Evolutionary conservation across 768 basidiomycete species (phyloP), one percentile per base, ranked within the genome.

Genomic region (Boletus tylopilopsis): DNA sequence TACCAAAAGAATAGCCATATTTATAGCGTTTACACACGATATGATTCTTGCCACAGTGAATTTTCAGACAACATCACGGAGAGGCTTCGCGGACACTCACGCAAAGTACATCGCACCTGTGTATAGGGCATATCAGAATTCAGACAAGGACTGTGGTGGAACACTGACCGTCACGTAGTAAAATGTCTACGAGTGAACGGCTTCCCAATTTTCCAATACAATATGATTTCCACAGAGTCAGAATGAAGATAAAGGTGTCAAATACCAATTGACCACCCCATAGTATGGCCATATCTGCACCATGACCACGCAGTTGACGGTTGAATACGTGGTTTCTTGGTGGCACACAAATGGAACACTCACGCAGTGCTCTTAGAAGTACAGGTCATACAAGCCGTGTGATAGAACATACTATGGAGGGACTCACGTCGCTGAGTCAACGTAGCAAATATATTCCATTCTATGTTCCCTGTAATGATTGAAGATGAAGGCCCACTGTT

Each of bases 31-130:
- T 9, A 42, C 37, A 9, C 2, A 24, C 3, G 57, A 49, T 37
- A 61, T 55, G 22, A 61, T 25, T 6, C 61, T 59, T 40, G 15
- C 15, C 32, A 7, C 23, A 32, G 16, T 50, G 19, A 53, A 42
- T 16, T 18, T 5, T 34, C 24, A 8, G 16, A 45, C 29, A 18
- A 21, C 43, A 32, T 21, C 13, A 19, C n/a, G 13, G 4, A 3
- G 13, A 18, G 3, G 24, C 10, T 6, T n/a, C n/a, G n/a, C n/a
- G n/a, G n/a, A n/a, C 5, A 44, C 52, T 30, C 18, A 61, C 60
- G 52, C 58, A 46, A 60, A 57, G 23, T 61, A 60, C 24, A 55
- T 36, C 16, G 51, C 30, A 32, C 58, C 60, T 61, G 24, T 4
- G 21, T 13, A 9, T 3, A 37, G 6, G 10, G 25, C n/a, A 24